phyloP scores from a whole-genome alignment of 176 grass and related monocot genomes.

The Rhynchospora tenuis region DNA sequence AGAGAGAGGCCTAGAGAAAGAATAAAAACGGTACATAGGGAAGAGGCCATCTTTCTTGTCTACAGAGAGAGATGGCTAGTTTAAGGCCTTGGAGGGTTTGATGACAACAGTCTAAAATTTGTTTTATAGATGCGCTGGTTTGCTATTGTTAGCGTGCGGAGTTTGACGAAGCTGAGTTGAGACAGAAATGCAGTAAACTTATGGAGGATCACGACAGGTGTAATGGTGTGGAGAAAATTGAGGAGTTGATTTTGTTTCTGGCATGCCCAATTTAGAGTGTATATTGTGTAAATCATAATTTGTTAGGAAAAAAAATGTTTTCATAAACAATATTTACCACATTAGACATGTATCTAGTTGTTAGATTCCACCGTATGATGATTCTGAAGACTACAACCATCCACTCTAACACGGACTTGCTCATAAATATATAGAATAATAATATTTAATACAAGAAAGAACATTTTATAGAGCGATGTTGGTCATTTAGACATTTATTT shows the following conservation, averaged over 20 bases:
- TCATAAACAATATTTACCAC: no score
- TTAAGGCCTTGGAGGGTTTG: not conserved
- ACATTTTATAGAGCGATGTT: no score
- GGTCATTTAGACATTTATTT: no score
- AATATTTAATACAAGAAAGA: not conserved
- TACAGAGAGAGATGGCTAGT: slow-evolving; percentile 11
- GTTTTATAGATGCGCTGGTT: slow-evolving; percentile 9
- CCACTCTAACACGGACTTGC: not conserved
- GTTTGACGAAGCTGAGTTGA: slow-evolving; percentile 6
- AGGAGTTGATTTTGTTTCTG: not conserved
- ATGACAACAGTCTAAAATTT: not conserved
- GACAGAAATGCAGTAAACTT: not conserved
- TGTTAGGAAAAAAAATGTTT: no score
- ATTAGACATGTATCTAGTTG: not conserved
- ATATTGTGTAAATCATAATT: not conserved
- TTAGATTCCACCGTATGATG: not conserved
- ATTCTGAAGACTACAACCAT: not conserved
- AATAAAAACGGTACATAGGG: not conserved
- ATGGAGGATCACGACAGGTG: not conserved
- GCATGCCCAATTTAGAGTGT: slow-evolving; percentile 6
- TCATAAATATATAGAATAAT: not conserved
- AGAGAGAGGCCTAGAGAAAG: slow-evolving; percentile 34
- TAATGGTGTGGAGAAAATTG: not conserved
- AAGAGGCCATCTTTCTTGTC: slow-evolving; percentile 12
- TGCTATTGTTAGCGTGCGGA: slow-evolving; percentile 16